Conservation (phyloP, 495 filamentous ascomycete species). For the Penicillium arizonense region DNA sequence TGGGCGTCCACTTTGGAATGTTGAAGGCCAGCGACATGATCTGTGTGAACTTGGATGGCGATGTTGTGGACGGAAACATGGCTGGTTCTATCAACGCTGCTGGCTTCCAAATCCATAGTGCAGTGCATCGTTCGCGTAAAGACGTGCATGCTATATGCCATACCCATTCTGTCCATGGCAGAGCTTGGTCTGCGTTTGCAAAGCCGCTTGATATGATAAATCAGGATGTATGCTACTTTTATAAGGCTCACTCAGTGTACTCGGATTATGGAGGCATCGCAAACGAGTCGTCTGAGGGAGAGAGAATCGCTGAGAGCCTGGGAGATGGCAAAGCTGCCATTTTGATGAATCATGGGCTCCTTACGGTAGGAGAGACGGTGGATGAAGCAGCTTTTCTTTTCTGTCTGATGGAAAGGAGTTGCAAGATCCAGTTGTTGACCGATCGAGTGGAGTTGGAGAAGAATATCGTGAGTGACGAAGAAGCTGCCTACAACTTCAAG, state of each 20-base stretch:
- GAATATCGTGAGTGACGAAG: constrained; percentile 45
- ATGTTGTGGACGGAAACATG: constrained; percentile 40
- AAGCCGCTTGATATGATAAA: constrained; percentile 32
- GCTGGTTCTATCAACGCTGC: constrained; percentile 48
- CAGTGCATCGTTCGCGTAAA: constrained; percentile 24
- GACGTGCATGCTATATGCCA: constrained; percentile 37
- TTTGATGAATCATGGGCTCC: constrained; percentile 53
- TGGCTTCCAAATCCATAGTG: constrained; percentile 56
- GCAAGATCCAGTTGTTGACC: constrained; percentile 47
- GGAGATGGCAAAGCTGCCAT: constrained; percentile 45
- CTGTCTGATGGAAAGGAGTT: constrained; percentile 48
- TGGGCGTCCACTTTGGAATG: constrained; percentile 31
- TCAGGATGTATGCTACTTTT: constrained; percentile 52
- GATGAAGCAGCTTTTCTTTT: constrained; percentile 58
- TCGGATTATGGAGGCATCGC: constrained; percentile 55
- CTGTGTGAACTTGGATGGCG: constrained; percentile 21
- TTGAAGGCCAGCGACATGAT: constrained; percentile 34
- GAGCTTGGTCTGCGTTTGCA: constrained; percentile 27
- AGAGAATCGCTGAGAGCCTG: constrained; percentile 48
- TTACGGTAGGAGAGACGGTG: constrained; percentile 51
- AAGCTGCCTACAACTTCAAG: constrained; percentile 51
- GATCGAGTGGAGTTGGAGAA: constrained; percentile 44
- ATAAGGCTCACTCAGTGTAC: constrained; percentile 51
- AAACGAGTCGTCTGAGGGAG: constrained; percentile 47
- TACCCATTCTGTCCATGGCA: constrained; percentile 26